Conservation (phyloP, 495 filamentous ascomycete genomes). For the Staphylotrichum tortipilum region DNA sequence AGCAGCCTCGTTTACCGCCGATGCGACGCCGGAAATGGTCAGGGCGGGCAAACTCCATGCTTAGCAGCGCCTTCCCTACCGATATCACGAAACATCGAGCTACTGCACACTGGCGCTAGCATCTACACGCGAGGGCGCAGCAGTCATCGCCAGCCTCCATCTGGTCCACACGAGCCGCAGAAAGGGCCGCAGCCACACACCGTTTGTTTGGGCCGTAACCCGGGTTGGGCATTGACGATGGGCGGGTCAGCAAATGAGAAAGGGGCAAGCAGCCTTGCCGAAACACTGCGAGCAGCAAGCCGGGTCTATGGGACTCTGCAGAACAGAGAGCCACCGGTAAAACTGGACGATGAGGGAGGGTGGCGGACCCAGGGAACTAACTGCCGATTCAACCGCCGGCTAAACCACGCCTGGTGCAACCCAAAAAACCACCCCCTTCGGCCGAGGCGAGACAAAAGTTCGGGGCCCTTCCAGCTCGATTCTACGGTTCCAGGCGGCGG, state of each 20-base stretch:
- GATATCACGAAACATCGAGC: too few species aligned
- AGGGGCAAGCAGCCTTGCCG: conserved; percentile 11
- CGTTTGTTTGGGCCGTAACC: background rate
- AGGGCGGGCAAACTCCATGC: background rate
- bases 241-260: conserved; percentile 8
- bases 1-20: background rate
- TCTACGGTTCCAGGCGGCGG: background rate
- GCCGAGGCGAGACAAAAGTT: background rate
- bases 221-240: conserved; percentile 11
- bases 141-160: background rate
- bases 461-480: background rate
- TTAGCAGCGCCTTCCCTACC: background rate
- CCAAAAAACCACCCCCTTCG: background rate
- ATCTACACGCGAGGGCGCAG: background rate
- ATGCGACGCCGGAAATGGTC: background rate
- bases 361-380: background rate
- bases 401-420: conserved; percentile 11
- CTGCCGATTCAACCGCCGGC: conserved; percentile 19
- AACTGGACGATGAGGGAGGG: background rate
- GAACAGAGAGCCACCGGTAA: background rate
- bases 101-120: too few species aligned
- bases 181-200: background rate
- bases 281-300: conserved; percentile 3
- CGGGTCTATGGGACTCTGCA: background rate
- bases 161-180: background rate